These are phyloP conservation scores for Phytopythium litorale DNA, from an alignment of 352 stramenopile species.

Conservation along the genomic window DNA sequence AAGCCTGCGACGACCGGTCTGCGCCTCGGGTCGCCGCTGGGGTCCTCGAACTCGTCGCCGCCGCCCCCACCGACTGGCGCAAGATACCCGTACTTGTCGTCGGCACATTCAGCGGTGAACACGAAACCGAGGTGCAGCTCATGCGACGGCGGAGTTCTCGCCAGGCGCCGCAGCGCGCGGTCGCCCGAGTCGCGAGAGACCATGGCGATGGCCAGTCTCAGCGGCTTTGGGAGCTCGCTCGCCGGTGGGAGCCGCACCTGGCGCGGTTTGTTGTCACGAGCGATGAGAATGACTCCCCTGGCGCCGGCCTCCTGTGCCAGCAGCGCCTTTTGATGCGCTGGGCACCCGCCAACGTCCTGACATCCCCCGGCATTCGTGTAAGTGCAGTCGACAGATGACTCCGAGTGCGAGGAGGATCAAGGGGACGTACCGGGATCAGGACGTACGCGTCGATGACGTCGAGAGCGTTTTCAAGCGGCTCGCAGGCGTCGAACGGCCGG, in stretches of 20 bases:
- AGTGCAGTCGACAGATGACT: neutral
- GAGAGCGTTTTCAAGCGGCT: conserved; percentile 22
- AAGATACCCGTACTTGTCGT: conserved; percentile 42
- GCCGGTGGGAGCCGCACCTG: conserved; percentile 38
- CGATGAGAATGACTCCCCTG: conserved; percentile 58
- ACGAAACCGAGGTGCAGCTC: conserved; percentile 47
- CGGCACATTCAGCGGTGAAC: conserved; percentile 42
- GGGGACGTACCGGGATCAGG: conserved; percentile 39
- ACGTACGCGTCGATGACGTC: conserved; percentile 55
- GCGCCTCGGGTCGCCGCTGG: neutral
- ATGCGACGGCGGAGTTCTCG: conserved; percentile 20
- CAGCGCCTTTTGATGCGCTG: conserved; percentile 60
- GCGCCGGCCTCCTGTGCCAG: conserved; percentile 53
- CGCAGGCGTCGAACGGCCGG: conserved; percentile 50
- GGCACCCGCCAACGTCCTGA: conserved; percentile 44
- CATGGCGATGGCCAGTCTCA: conserved; percentile 61
- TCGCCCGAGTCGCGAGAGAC: conserved; percentile 56
- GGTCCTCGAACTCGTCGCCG: conserved; percentile 20
- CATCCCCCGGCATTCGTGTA: neutral
- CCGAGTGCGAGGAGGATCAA: neutral
- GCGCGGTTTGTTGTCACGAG: conserved; percentile 52
- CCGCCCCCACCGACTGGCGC: conserved; percentile 23
- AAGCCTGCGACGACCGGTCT: conserved; percentile 28
- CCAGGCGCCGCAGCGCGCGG: conserved; percentile 38
- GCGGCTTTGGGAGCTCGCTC: conserved; percentile 32